These are phyloP conservation scores for Pythium sp. DNA, from an alignment of 352 stramenopile genomes.

Conservation along the genomic window DNA sequence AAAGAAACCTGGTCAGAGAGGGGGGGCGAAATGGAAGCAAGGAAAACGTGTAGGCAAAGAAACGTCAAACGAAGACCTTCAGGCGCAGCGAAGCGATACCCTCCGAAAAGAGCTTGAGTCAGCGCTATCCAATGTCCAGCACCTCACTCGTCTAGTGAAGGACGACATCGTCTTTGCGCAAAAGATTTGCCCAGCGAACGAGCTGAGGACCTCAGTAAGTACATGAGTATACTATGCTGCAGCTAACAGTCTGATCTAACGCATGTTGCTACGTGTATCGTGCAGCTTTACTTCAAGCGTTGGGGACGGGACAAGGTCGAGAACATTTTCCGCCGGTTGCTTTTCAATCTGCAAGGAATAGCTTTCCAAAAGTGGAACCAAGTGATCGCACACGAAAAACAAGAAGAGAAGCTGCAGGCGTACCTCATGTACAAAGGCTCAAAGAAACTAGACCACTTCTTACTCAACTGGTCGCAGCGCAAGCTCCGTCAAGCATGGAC, in stretches of 20 bases:
- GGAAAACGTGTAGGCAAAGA: constrained; percentile 1
- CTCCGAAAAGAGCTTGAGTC: constrained; percentile 58
- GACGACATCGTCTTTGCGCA: constrained; percentile 70
- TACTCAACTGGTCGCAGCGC: constrained; percentile 68
- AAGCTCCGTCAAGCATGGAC: constrained; percentile 66
- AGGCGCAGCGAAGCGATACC: constrained; percentile 15
- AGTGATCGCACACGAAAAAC: constrained; percentile 50
- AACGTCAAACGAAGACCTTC: not conserved
- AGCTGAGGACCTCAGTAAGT: constrained; percentile 53
- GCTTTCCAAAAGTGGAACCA: constrained; percentile 63
- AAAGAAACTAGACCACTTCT: constrained; percentile 70
- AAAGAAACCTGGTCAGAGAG: not conserved
- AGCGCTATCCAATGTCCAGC: constrained; percentile 59
- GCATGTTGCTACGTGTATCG: not conserved
- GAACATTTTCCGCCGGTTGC: constrained; percentile 62
- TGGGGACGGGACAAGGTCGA: constrained; percentile 80
- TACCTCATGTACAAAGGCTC: constrained; percentile 80
- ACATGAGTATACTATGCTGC: not conserved
- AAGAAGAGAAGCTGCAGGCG: constrained; percentile 67
- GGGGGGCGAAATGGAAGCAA: not conserved
- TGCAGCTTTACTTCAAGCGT: constrained; percentile 71
- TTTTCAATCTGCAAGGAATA: constrained; percentile 64
- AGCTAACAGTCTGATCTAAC: not conserved
- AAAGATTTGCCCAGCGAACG: constrained; percentile 59
- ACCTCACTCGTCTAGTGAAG: constrained; percentile 67